phyloP scores from a whole-genome alignment of 441 rosid species.

The California macrophylla region DNA sequence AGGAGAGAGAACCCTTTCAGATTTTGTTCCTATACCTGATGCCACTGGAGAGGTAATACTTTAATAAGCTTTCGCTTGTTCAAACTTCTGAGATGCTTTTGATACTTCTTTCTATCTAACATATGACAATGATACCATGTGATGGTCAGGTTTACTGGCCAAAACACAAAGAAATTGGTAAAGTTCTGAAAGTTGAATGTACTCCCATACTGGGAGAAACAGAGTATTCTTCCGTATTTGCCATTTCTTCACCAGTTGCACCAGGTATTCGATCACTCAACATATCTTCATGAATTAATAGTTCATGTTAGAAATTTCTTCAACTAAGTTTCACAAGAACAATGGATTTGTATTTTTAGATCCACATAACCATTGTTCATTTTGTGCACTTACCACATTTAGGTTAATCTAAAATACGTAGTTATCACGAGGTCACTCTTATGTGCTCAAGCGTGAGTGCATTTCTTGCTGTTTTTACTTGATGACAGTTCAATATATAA shows the following conservation, averaged over 20 bases:
- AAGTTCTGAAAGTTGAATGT: conserved; percentile 74
- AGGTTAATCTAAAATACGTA: neutral
- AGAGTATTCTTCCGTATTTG: conserved; percentile 68
- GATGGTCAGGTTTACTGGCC: conserved; percentile 79
- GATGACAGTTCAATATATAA: neutral
- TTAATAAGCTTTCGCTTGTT: conserved; percentile 9
- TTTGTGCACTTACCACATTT: neutral
- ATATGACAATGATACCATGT: conserved; percentile 18
- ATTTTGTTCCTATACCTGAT: conserved; percentile 63
- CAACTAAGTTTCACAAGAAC: neutral
- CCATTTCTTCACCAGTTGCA: conserved; percentile 66
- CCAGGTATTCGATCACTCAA: conserved; percentile 40
- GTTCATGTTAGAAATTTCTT: conserved; percentile 7
- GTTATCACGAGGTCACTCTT: neutral
- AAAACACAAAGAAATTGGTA: conserved; percentile 68
- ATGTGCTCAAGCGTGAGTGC: neutral
- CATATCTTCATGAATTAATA: conserved; percentile 14
- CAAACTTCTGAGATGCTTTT: neutral
- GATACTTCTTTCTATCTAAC: conserved; percentile 8
- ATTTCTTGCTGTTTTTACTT: conserved; percentile 2
- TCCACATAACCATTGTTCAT: neutral
- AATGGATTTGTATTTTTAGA: neutral
- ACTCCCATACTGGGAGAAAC: conserved; percentile 56
- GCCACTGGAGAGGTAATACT: conserved; percentile 62
- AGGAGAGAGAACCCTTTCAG: conserved; percentile 67